Evolutionary conservation across 306 rosid genomes (phyloP).

Genomic region (Begonia masoniana): DNA sequence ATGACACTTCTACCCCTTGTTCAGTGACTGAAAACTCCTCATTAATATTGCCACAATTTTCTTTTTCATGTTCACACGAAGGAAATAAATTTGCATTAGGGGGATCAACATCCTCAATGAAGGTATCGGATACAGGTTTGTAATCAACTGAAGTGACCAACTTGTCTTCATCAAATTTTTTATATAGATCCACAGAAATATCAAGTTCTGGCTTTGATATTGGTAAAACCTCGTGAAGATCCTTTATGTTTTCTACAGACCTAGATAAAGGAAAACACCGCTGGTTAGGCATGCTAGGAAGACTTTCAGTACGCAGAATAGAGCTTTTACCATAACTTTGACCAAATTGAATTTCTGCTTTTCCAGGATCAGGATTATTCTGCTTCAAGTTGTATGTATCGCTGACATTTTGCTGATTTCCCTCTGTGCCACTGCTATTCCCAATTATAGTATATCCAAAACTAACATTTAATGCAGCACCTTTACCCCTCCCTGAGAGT

Average conservation of each 20-base stretch:
- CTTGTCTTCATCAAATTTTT: constrained; percentile 37
- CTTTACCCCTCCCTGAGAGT: constrained; percentile 63
- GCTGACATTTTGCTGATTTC: constrained; percentile 17
- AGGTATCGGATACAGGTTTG: constrained; percentile 23
- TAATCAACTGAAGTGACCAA: constrained; percentile 15
- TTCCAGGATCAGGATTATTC: constrained; percentile 16
- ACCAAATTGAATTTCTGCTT: constrained; percentile 18
- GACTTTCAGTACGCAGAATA: constrained; percentile 25
- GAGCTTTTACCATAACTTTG: constrained; percentile 36
- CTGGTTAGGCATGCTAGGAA: constrained; percentile 19
- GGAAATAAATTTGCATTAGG: constrained; percentile 16
- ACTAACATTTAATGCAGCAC: constrained; percentile 73
- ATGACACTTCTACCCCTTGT: constrained; percentile 36
- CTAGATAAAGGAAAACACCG: constrained; percentile 15
- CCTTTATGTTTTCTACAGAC: constrained; percentile 43
- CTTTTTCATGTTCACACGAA: constrained; percentile 18
- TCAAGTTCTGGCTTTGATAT: constrained; percentile 30
- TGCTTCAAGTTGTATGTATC: constrained; percentile 23
- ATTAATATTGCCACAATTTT: constrained; percentile 17
- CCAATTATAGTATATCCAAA: constrained; percentile 61
- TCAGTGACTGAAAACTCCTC: constrained; percentile 43
- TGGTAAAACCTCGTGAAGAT: constrained; percentile 66
- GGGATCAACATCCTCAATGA: constrained; percentile 25
- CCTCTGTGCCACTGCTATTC: constrained; percentile 25
- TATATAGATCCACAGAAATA: constrained; percentile 35